Evolutionary conservation across 2,329 filamentous ascomycete genomes (phyloP).

Genomic region (Fusarium coicis): DNA sequence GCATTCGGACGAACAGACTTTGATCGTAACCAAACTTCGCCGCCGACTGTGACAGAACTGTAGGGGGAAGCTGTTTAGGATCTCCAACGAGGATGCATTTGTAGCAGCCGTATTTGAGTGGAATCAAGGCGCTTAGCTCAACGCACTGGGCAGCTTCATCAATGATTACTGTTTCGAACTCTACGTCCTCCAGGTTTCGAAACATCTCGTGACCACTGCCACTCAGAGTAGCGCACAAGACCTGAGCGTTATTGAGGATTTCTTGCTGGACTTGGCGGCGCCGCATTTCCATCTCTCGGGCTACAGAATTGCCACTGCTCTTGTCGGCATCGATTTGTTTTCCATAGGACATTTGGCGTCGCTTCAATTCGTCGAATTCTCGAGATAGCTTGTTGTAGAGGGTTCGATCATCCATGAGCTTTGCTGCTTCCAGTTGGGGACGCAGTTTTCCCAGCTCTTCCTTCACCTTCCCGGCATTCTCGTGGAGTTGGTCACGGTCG

Average conservation of each 20-base stretch:
- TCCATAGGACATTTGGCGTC: constrained; percentile 77
- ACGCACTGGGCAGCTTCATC: constrained; percentile 99
- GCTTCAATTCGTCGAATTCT: constrained; percentile 81
- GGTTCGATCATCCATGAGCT: constrained; percentile 62
- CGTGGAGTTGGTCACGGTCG: constrained; percentile 68
- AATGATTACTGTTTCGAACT: constrained; percentile 98
- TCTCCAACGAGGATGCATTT: constrained; percentile 98
- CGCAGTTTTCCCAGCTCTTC: constrained; percentile 77
- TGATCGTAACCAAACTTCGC: constrained; percentile 96
- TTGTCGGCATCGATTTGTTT: constrained; percentile 87
- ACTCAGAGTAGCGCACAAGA: constrained; percentile 94
- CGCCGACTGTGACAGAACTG: constrained; percentile 92
- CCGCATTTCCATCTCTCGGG: constrained; percentile 86
- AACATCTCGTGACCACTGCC: constrained; percentile 98
- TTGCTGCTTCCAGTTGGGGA: constrained; percentile 75
- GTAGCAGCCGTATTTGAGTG: constrained; percentile 94
- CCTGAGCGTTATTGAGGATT: constrained; percentile 88
- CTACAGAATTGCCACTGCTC: constrained; percentile 83
- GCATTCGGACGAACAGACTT: constrained; percentile 98
- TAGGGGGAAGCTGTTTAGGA: constrained; percentile 95
- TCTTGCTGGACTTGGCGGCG: constrained; percentile 88
- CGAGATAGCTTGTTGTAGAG: constrained; percentile 70
- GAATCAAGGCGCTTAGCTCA: constrained; percentile 94
- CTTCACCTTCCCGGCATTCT: constrained; percentile 78
- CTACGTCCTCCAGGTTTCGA: constrained; percentile 88